phyloP scores from a whole-genome alignment of 441 rosid species.

The Croton laevigatus region DNA sequence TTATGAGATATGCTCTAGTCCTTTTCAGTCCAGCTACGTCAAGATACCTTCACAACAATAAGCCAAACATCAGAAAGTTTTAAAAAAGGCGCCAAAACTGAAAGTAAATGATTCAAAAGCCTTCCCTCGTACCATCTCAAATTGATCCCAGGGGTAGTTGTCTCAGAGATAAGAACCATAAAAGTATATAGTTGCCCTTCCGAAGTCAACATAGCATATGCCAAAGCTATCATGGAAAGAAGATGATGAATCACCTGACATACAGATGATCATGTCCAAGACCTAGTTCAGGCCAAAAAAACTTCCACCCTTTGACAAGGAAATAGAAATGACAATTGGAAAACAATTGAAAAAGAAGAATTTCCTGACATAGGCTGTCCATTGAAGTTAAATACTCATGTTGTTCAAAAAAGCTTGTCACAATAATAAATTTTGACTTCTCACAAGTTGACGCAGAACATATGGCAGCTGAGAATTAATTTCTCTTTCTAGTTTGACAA shows the following conservation, averaged over 20 bases:
- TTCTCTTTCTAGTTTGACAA: no score
- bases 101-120: background rate
- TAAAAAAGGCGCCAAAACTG: background rate
- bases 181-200: constrained; percentile 46
- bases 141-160: constrained; percentile 46
- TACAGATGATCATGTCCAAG: constrained; percentile 3
- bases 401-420: background rate
- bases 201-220: constrained; percentile 40
- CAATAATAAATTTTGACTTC: background rate
- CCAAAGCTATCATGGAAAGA: constrained; percentile 34
- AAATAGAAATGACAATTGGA: background rate
- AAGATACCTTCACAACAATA: constrained; percentile 36
- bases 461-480: no score
- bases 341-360: background rate
- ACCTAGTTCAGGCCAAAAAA: background rate
- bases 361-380: background rate
- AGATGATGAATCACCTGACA: constrained; percentile 47
- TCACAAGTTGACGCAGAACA: no score
- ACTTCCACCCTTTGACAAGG: background rate
- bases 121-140: constrained; percentile 40
- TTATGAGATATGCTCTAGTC: constrained; percentile 48
- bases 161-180: constrained; percentile 47
- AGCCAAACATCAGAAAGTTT: background rate
- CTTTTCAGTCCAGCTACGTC: constrained; percentile 55
- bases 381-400: background rate